These are phyloP conservation scores for Lichtheimia ramosa DNA, from an alignment of 371 early-diverging fungal species.

Conservation along the genomic window DNA sequence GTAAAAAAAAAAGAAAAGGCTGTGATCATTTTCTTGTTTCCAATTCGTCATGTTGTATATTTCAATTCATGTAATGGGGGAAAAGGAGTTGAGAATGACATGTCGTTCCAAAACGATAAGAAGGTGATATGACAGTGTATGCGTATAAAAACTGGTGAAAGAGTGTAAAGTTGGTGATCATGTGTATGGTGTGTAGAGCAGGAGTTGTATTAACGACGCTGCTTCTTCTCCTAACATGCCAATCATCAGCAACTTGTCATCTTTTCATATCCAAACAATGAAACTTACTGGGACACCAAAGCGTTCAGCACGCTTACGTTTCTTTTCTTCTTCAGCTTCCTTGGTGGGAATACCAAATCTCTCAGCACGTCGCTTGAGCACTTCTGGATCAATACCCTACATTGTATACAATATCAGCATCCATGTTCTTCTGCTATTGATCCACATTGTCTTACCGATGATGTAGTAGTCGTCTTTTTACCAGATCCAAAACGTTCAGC, in stretches of 20 bases:
- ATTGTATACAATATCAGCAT: not conserved
- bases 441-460: not conserved
- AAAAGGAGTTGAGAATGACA: no score
- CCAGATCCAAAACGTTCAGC: slow-evolving; percentile 40
- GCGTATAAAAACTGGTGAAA: no score
- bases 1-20: no score
- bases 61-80: no score
- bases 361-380: slow-evolving; percentile 50
- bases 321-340: slow-evolving; percentile 64
- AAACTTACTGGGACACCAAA: slow-evolving; percentile 30
- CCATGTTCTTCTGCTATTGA: not conserved
- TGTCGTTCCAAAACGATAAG: no score
- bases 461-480: not conserved
- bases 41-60: no score
- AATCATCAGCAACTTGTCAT: not conserved
- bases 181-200: not conserved
- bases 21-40: no score
- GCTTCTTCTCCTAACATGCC: not conserved
- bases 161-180: no score
- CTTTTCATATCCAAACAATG: no score
- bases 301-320: slow-evolving; percentile 64
- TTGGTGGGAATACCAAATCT: slow-evolving; percentile 44
- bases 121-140: no score
- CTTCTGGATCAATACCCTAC: slow-evolving; percentile 43
- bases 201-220: not conserved